phyloP scores from a whole-genome alignment of 2,329 filamentous ascomycete species.

The Trichoderma semiorbis region DNA sequence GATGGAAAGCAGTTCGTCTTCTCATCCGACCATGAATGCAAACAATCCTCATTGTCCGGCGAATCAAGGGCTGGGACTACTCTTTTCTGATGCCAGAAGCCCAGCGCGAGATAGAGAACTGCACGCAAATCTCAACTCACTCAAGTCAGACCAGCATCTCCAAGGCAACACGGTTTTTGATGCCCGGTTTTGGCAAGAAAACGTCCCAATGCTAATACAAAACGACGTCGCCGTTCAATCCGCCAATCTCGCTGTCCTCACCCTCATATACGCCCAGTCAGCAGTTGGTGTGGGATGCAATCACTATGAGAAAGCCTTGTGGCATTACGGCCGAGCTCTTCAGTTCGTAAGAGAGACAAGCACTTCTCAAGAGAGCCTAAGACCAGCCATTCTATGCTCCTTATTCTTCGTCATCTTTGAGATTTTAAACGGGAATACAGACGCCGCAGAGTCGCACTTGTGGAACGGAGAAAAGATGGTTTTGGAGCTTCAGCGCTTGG shows the following conservation, averaged over 20 bases:
- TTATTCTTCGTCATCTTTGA: slow-evolving; percentile 40
- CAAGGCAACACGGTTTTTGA: slow-evolving; percentile 26
- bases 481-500: slow-evolving; percentile 29
- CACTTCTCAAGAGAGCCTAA: slow-evolving; percentile 21
- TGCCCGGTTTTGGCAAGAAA: slow-evolving; percentile 34
- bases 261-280: slow-evolving; percentile 28
- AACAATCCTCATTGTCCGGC: neutral
- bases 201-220: slow-evolving; percentile 34
- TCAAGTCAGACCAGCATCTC: neutral
- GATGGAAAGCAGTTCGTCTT: neutral
- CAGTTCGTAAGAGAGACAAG: slow-evolving; percentile 27
- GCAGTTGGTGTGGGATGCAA: slow-evolving; percentile 17
- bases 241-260: slow-evolving; percentile 38
- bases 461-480: slow-evolving; percentile 37
- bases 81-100: neutral
- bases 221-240: slow-evolving; percentile 34
- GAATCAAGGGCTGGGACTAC: neutral
- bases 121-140: neutral
- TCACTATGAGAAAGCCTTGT: slow-evolving; percentile 33
- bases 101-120: neutral
- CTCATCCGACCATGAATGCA: neutral
- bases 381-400: slow-evolving; percentile 34
- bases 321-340: slow-evolving; percentile 34
- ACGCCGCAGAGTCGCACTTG: slow-evolving; percentile 35
- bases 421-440: slow-evolving; percentile 35